phyloP scores from a whole-genome alignment of 306 rosid species.

The Heteromeles arbutifolia region DNA sequence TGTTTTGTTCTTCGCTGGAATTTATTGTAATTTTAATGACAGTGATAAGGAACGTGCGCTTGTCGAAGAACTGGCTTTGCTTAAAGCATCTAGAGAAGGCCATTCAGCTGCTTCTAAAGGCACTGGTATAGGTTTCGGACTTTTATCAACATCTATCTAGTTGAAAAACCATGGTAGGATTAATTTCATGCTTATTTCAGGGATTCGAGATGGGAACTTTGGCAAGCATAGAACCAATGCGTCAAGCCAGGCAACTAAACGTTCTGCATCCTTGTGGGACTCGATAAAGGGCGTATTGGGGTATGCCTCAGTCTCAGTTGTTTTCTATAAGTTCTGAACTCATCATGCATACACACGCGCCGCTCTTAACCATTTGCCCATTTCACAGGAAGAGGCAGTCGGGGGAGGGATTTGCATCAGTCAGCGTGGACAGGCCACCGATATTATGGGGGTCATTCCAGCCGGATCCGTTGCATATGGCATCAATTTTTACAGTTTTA shows the following conservation, averaged over 20 bases:
- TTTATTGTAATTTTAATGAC: constrained; percentile 18
- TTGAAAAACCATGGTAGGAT: background rate
- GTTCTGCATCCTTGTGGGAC: constrained; percentile 40
- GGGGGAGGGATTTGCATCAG: constrained; percentile 55
- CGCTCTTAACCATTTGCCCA: constrained; percentile 8
- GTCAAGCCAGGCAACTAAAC: constrained; percentile 29
- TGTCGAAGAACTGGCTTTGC: constrained; percentile 59
- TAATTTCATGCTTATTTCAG: constrained; percentile 24
- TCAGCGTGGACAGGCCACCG: constrained; percentile 39
- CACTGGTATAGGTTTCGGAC: constrained; percentile 29
- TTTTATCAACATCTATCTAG: background rate
- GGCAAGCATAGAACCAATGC: constrained; percentile 16
- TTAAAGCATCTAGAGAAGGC: constrained; percentile 39
- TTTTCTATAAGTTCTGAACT: constrained; percentile 6
- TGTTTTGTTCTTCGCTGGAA: background rate
- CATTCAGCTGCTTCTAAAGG: constrained; percentile 25
- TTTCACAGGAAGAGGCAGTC: constrained; percentile 52
- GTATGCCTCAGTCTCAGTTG: constrained; percentile 32
- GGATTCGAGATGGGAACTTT: constrained; percentile 26
- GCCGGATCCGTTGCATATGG: constrained; percentile 25
- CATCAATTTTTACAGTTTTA: constrained; percentile 25
- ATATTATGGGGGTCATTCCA: constrained; percentile 27
- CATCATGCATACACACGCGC: background rate
- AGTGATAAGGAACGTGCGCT: constrained; percentile 57
- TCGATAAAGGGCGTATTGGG: constrained; percentile 57